A percentile compares a stretch with the other conserved stretches of the same genome.
phyloP scores from a whole-genome alignment of 192 early-diverging fungal genomes.

The Cetraspora pellucida region DNA sequence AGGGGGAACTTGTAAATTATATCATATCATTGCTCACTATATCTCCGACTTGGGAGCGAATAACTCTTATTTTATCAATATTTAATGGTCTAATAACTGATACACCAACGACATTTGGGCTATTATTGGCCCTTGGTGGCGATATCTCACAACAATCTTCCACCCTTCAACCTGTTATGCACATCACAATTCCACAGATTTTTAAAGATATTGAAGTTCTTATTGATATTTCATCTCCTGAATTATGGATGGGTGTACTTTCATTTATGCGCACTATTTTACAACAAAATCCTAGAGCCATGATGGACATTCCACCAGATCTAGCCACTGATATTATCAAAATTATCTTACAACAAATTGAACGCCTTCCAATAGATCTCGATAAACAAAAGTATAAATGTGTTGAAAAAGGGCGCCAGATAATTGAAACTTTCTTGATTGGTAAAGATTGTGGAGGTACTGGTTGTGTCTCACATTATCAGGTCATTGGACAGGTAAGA shows the following conservation, averaged over 20 bases:
- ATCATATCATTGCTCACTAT: background rate
- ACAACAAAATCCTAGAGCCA: constrained; percentile 44
- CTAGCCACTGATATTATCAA: constrained; percentile 54
- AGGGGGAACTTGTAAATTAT: constrained; percentile 16
- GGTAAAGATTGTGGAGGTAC: constrained; percentile 49
- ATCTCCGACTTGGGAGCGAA: background rate
- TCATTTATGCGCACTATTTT: constrained; percentile 48
- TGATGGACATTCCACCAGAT: constrained; percentile 47
- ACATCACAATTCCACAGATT: constrained; percentile 23
- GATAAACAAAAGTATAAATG: constrained; percentile 48
- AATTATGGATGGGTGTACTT: constrained; percentile 50
- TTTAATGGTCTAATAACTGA: constrained; percentile 15
- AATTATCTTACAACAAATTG: constrained; percentile 53
- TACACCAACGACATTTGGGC: background rate
- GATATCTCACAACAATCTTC: background rate
- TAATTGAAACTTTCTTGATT: constrained; percentile 52
- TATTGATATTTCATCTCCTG: background rate
- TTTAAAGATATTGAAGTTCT: background rate
- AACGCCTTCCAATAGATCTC: constrained; percentile 47
- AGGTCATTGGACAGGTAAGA: constrained; percentile 56
- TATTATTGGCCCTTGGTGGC: background rate
- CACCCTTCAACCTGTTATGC: background rate
- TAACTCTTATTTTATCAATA: constrained; percentile 27
- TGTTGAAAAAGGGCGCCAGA: constrained; percentile 51
- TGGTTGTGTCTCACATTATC: constrained; percentile 54